phyloP scores from a whole-genome alignment of 805 yeast genomes.

The Candida khao-thaluensis region DNA sequence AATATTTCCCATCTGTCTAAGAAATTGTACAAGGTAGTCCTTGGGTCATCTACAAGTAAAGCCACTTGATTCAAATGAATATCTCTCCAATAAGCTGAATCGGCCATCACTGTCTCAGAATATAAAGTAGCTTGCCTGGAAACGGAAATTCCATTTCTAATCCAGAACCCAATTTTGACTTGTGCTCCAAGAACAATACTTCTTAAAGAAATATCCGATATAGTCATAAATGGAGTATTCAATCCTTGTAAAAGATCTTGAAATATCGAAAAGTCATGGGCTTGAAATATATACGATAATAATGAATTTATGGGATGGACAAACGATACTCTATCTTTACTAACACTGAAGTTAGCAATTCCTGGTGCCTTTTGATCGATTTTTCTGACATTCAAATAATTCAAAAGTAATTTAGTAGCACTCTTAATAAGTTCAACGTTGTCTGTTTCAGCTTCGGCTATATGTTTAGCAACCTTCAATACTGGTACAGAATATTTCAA shows the following conservation, averaged over 20 bases:
- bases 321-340: conserved; percentile 53
- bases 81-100: conserved; percentile 42
- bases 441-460: conserved; percentile 22
- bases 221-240: conserved; percentile 38
- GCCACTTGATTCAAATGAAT: conserved; percentile 48
- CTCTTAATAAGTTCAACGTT: conserved; percentile 19
- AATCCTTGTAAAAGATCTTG: conserved; percentile 13
- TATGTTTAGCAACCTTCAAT: conserved; percentile 39
- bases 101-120: conserved; percentile 40
- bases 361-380: conserved; percentile 25
- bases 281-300: conserved; percentile 45
- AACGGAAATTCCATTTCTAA: conserved; percentile 64
- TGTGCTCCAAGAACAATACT: conserved; percentile 62
- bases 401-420: conserved; percentile 32
- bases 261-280: conserved; percentile 26
- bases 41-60: conserved; percentile 37
- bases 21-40: conserved; percentile 34
- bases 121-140: conserved; percentile 52
- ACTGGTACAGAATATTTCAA: conserved; percentile 47
- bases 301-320: conserved; percentile 61
- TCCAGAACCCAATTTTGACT: conserved; percentile 66
- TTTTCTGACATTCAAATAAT: conserved; percentile 28
- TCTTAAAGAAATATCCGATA: conserved; percentile 59
- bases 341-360: conserved; percentile 41
- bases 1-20: conserved; percentile 58